phyloP scores from a whole-genome alignment of 2,329 filamentous ascomycete species.

The Chaetomiaceae sp. region DNA sequence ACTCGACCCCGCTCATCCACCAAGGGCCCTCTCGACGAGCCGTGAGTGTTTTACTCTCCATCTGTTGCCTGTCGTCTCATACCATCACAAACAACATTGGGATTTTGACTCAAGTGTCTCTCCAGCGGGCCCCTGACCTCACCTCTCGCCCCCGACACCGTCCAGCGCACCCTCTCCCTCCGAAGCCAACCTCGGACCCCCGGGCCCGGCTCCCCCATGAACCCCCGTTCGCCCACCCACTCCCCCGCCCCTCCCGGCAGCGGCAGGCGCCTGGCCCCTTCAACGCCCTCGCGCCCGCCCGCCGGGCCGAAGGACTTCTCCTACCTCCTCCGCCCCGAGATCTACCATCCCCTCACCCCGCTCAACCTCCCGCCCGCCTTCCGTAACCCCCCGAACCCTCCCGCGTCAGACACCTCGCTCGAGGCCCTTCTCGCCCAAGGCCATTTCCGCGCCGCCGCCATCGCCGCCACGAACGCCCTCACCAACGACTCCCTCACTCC shows the following conservation, averaged over 20 bases:
- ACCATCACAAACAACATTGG: not conserved
- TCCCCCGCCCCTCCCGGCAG: constrained; percentile 20
- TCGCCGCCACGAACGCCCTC: constrained; percentile 58
- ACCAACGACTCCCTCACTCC: constrained; percentile 42
- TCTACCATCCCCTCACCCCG: constrained; percentile 75
- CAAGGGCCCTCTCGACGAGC: constrained; percentile 70
- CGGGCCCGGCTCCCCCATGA: constrained; percentile 16
- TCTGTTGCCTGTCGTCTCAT: not conserved
- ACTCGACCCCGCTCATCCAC: constrained; percentile 64
- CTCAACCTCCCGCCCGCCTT: constrained; percentile 60
- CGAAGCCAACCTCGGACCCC: constrained; percentile 11
- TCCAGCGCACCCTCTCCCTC: constrained; percentile 18
- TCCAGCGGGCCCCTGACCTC: constrained; percentile 24
- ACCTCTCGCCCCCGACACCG: constrained; percentile 17
- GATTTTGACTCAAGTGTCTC: no score
- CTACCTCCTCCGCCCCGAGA: constrained; percentile 71
- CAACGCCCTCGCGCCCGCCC: constrained; percentile 20
- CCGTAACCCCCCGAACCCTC: constrained; percentile 61
- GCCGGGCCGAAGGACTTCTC: constrained; percentile 65
- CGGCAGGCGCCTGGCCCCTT: constrained; percentile 2
- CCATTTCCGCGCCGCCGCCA: constrained; percentile 76
- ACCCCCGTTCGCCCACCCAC: constrained; percentile 20
- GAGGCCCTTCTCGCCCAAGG: constrained; percentile 63
- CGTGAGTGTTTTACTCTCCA: constrained; percentile 55
- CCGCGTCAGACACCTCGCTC: constrained; percentile 59